Percentiles rank a stretch among this genome's conserved stretches.
Conservation (phyloP, 306 rosid species). For the Cucurbita ficifolia region DNA sequence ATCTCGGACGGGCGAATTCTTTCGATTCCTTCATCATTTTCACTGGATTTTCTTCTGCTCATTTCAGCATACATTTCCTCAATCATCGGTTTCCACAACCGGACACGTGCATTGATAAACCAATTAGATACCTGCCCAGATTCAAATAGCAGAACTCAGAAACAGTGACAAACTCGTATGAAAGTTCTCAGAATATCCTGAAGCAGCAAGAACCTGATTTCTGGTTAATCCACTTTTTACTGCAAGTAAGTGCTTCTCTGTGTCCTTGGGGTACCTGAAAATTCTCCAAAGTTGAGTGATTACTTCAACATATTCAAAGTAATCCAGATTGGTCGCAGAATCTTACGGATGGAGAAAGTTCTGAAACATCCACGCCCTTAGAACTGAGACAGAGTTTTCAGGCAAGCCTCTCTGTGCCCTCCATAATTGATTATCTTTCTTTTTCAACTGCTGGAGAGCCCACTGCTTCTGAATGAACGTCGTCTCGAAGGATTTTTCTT, state of each 20-base stretch:
- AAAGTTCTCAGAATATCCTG: background rate
- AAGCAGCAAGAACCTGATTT: conserved; percentile 51
- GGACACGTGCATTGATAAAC: conserved; percentile 89
- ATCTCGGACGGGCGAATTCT: conserved; percentile 21
- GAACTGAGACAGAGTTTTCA: background rate
- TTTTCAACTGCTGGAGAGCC: conserved; percentile 75
- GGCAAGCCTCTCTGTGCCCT: conserved; percentile 17
- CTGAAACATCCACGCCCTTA: conserved; percentile 67
- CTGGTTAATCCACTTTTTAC: conserved; percentile 85
- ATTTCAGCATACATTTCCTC: conserved; percentile 94
- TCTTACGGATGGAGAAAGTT: conserved; percentile 96
- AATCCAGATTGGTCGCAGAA: background rate
- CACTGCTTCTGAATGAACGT: conserved; percentile 61
- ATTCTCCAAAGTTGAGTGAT: background rate
- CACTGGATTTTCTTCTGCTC: conserved; percentile 42
- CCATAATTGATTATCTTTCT: conserved; percentile 64
- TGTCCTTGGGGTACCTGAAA: conserved; percentile 94
- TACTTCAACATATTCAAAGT: too few relatives aligned
- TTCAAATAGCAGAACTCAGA: background rate
- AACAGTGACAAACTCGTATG: background rate
- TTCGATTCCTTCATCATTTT: conserved; percentile 19
- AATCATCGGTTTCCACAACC: conserved; percentile 93
- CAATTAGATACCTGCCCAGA: conserved; percentile 66
- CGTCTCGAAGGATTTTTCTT: conserved; percentile 39
- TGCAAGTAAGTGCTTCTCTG: conserved; percentile 90